Base-by-base conservation (phyloP, 225 moss, liverwort and hornwort species). In the Polytrichum formosum region DNA sequence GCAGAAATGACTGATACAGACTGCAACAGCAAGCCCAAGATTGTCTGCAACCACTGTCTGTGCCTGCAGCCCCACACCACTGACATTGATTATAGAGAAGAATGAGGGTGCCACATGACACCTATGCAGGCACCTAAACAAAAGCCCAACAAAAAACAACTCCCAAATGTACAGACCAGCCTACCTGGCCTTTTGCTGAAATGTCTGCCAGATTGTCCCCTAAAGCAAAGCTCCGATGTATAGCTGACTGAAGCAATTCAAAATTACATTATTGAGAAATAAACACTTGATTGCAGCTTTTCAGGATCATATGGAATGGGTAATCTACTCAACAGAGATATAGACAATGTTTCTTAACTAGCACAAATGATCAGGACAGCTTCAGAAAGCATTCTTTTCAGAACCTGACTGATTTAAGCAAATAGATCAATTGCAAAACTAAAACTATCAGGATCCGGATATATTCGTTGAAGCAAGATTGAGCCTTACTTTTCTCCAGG, bases 181-280 rank as follows among this genome's bases (percentile, higher is more conserved):
- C 28, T 77, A 91, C 96, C 97, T 94, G 94, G 78, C 97, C 94
- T 72, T 97, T 97, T n/a, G 94, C 94, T 80, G 97, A 94, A 78
- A 97, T 89, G 74, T 97, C 90, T 70, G 93, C 92, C 74, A 85
- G 82, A 66, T 94, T 97, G 74, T 92, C 90, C 31, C 83, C 91
- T 67, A 91, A 72, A 5, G 91, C 92, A 84, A 97, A 97, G 80
- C 92, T 97, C 77, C 89, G 88, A 73, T 94, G 97, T 70, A 97
- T 92, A 63, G 94, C 97, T 60, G 94, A 90, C 96, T 96, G 78
- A 26, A 70, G 37, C 37, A 33, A 53, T 27, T 28, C 63, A 54
- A 21, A 16, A 2, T 69, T 13, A 46, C 13, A 46, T 46, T 7
- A 16, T 13, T 13, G 35, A 35, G 19, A 27, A 46, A 46, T 46